Conservation (phyloP, 371 early-diverging fungal species). For the Mortierella polycephala region DNA sequence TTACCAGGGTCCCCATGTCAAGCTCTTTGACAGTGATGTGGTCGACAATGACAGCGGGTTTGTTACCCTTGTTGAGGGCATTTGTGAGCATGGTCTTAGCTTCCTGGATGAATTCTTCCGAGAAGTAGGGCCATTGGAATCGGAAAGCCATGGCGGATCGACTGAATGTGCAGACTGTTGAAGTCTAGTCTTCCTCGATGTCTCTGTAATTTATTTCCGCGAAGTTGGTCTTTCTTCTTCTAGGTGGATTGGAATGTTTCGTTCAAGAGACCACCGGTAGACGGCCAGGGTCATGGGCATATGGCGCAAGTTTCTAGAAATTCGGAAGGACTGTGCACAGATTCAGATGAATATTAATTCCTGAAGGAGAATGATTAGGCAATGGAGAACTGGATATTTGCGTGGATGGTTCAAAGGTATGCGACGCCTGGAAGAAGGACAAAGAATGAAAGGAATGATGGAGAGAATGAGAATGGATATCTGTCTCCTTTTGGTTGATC, state of each 20-base stretch:
- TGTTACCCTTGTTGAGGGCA: conserved; percentile 92
- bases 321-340: too few relatives aligned
- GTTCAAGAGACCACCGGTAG: conserved; percentile 1
- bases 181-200: conserved; percentile 11
- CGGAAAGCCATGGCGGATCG: conserved; percentile 86
- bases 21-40: conserved; percentile 91
- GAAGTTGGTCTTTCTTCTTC: neutral
- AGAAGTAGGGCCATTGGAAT: conserved; percentile 95
- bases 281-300: neutral
- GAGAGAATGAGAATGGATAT: too few relatives aligned
- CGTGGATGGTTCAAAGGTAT: too few relatives aligned
- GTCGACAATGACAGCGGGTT: conserved; percentile 91
- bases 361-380: too few relatives aligned
- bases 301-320: too few relatives aligned
- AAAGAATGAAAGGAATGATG: too few relatives aligned
- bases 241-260: neutral
- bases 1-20: conserved; percentile 92
- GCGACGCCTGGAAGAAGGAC: too few relatives aligned
- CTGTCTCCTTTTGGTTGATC: too few relatives aligned
- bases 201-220: too few relatives aligned
- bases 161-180: conserved; percentile 24
- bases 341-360: too few relatives aligned
- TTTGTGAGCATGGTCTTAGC: conserved; percentile 85
- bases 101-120: conserved; percentile 83
- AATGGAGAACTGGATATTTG: too few relatives aligned